Base-by-base conservation (phyloP, 139 green algal genomes). In the Chlorella vulgaris region DNA sequence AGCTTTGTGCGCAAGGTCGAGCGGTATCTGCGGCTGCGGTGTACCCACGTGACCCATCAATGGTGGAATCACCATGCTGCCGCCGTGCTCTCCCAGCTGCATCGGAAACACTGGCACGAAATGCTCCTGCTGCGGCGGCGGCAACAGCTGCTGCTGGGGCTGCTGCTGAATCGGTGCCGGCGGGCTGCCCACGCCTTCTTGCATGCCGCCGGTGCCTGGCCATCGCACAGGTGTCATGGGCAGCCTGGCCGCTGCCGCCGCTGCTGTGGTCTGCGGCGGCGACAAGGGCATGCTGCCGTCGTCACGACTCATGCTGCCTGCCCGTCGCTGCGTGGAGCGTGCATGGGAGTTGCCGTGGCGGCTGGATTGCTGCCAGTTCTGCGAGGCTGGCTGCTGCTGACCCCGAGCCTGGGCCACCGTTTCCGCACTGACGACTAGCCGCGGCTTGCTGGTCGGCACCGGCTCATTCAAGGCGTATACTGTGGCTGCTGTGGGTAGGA, bases 391-490 rank as follows among this genome's bases (percentile, higher is more conserved):
- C 40, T 47, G 65, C 19, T 71, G 36, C 4, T 22, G 35, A 4
- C 65, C 33, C 2, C 70, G 66, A 2, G 79, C 80, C 42, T 81
- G 80, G 66, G 66, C 58, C 35, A 81, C 67, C 28, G 74, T 69
- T 26, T 8, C 47, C 7, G 81, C 74, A 5, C 19, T 53, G 40
- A 83, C 82, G 19, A 86, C 50, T 36, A 87, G 19, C 35, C 76
- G 68, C 13, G 84, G 84, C 61, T 88, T 85, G 53, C 51, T 79
- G 18, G 26, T 6, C 0, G 79, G 35, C 15, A 85, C 78, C 2
- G 60, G 36, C 28, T 82, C 69, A 10, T 88, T 76, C 36, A 82
- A 31, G 0, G 79, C 62, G 51, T 35, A 85, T 3, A 82, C 69
- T 8, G 35, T 47, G n/a, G 47, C 53, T 3, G 6, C 4, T 8